Evolutionary conservation across 1,284 basidiomycete species (phyloP).

Genomic region (Gymnopus androsaceus): DNA sequence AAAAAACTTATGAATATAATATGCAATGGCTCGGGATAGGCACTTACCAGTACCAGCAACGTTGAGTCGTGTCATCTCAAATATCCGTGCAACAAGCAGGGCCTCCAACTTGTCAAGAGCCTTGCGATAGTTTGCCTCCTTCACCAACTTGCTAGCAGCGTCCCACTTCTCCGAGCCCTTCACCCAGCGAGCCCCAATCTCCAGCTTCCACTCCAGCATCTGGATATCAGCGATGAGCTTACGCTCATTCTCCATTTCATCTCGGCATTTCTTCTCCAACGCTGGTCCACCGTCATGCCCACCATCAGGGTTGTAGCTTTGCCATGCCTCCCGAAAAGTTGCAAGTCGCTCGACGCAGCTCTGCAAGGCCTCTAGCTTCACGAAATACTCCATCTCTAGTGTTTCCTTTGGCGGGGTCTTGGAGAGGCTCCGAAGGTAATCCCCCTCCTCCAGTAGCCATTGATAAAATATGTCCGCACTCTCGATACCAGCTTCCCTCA

Average conservation of each 20-base stretch:
- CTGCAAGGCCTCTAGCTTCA: constrained; percentile 15
- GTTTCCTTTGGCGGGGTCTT: constrained; percentile 20
- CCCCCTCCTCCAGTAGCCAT: constrained; percentile 5
- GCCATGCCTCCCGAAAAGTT: not conserved
- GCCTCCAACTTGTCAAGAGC: constrained; percentile 10
- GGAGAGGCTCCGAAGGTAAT: constrained; percentile 1
- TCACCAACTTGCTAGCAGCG: not conserved
- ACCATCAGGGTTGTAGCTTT: not conserved
- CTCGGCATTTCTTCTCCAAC: too few species aligned
- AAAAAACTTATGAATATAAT: too few species aligned
- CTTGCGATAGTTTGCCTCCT: constrained; percentile 3
- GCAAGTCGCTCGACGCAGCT: not conserved
- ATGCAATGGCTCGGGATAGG: too few species aligned
- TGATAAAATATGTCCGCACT: not conserved
- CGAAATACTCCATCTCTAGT: constrained; percentile 30
- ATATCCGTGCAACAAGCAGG: not conserved
- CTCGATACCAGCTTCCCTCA: not conserved
- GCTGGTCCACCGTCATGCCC: not conserved
- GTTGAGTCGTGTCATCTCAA: not conserved
- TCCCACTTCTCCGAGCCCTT: constrained; percentile 4
- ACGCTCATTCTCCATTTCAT: not conserved
- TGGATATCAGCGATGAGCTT: not conserved
- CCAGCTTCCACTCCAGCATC: not conserved
- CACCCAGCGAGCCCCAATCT: not conserved
- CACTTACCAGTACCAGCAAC: constrained; percentile 4